phyloP scores from a whole-genome alignment of 2,329 filamentous ascomycete genomes.

The Pseudogymnoascus sp. region DNA sequence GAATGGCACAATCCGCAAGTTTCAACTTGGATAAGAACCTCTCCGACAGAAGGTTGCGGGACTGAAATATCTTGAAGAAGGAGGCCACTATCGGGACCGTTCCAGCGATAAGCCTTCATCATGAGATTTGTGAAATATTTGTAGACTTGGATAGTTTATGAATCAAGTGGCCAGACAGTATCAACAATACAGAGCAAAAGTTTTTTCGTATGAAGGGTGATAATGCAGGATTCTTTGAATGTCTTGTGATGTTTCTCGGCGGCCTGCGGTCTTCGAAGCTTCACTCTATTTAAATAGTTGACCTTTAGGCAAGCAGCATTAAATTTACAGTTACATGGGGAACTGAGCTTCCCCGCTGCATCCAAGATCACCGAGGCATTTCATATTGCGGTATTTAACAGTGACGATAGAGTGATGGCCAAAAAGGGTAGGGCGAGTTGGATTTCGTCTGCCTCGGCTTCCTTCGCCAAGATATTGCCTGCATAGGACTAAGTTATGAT shows the following conservation, averaged over 20 bases:
- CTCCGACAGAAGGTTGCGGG: slow-evolving; percentile 1
- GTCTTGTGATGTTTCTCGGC: neutral
- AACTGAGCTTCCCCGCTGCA: neutral
- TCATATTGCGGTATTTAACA: neutral
- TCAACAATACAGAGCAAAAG: neutral
- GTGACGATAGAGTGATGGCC: neutral
- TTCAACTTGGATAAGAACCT: slow-evolving; percentile 14
- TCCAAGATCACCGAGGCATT: neutral
- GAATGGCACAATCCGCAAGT: slow-evolving; percentile 13
- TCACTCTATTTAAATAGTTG: neutral
- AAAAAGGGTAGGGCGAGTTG: neutral
- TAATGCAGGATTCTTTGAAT: neutral
- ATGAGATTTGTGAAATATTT: neutral
- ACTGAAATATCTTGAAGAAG: neutral
- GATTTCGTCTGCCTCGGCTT: too few relatives aligned
- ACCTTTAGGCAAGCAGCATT: neutral
- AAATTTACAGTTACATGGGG: neutral
- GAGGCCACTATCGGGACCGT: neutral
- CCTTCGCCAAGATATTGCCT: too few relatives aligned
- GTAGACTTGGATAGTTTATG: neutral
- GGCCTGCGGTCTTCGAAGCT: neutral
- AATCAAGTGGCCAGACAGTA: neutral
- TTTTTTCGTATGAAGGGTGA: neutral
- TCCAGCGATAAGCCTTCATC: neutral
- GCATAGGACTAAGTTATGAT: too few relatives aligned